Evolutionary conservation across 108 stramenopile species (phyloP).

Genomic region (Nitzschia inconspicua): DNA sequence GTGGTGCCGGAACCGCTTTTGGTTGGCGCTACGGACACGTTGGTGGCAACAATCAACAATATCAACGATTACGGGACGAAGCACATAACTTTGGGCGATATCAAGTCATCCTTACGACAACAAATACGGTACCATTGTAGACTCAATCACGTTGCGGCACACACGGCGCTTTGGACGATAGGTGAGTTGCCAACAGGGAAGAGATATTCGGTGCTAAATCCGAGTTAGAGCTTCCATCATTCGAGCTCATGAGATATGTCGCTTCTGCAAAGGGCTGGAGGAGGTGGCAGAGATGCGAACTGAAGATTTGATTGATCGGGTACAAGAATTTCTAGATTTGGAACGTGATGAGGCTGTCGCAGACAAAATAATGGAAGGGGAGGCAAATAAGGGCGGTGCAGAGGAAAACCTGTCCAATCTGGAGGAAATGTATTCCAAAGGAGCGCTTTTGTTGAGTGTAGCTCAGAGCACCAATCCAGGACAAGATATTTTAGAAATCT

Average conservation of each 20-base stretch:
- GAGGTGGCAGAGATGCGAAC: conserved; percentile 30
- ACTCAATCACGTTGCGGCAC: conserved; percentile 84
- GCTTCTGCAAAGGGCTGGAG: not conserved
- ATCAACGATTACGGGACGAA: not conserved
- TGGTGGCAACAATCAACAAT: conserved; percentile 2
- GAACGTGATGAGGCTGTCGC: conserved; percentile 14
- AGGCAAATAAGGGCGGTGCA: not conserved
- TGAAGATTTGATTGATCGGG: conserved; percentile 14
- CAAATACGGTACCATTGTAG: conserved; percentile 85
- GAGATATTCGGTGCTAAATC: not conserved
- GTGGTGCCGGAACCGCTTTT: conserved; percentile 51
- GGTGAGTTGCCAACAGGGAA: conserved; percentile 1
- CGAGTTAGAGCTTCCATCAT: no score
- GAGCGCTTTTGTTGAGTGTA: conserved; percentile 12
- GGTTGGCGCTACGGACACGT: conserved; percentile 40
- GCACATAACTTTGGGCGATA: conserved; percentile 30
- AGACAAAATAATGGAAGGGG: not conserved
- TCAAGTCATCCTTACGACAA: conserved; percentile 51
- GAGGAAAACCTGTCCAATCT: conserved; percentile 12
- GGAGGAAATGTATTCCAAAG: conserved; percentile 6
- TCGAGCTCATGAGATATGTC: no score
- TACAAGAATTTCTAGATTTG: conserved; percentile 35
- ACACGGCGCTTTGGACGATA: conserved; percentile 73
- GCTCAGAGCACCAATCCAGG: conserved; percentile 3
- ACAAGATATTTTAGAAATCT: conserved; percentile 23